Evolutionary conservation across 2,329 filamentous ascomycete genomes (phyloP).

Genomic region (Cladophialophora chaetospira): DNA sequence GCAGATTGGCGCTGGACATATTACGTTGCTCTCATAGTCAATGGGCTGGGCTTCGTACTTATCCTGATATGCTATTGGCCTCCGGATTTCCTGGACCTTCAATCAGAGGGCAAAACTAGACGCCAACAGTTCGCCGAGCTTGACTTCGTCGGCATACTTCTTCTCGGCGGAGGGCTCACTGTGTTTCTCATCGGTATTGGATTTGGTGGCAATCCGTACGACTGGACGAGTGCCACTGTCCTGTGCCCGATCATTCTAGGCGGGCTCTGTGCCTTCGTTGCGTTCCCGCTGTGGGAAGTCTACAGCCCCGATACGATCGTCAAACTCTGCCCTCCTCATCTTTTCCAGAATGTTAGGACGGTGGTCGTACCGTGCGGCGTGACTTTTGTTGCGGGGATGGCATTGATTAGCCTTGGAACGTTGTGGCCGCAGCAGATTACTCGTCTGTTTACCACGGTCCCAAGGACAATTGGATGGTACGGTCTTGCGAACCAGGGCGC

Average conservation of each 20-base stretch:
- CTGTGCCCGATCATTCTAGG: background rate
- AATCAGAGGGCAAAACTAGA: constrained; percentile 55
- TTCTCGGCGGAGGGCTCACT: constrained; percentile 66
- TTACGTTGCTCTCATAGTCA: constrained; percentile 32
- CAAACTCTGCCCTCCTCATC: no score
- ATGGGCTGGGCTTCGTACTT: constrained; percentile 34
- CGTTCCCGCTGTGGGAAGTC: no score
- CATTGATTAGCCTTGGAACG: no score
- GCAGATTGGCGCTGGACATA: constrained; percentile 54
- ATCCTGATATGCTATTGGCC: constrained; percentile 48
- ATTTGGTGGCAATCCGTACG: background rate
- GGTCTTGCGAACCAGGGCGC: no score
- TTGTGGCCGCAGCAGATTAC: no score
- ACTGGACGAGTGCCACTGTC: background rate
- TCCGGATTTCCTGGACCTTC: constrained; percentile 27
- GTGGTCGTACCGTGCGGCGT: no score
- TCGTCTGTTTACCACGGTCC: no score
- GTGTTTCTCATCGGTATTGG: background rate
- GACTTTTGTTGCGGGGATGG: no score
- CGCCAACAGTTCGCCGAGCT: constrained; percentile 54
- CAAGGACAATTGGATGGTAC: no score
- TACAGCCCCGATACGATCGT: no score
- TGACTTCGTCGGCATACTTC: constrained; percentile 63
- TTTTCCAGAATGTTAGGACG: no score
- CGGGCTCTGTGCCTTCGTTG: no score